These are phyloP conservation scores for Hortiboletus campestris DNA, from an alignment of 768 basidiomycete genomes.

Conservation along the genomic window DNA sequence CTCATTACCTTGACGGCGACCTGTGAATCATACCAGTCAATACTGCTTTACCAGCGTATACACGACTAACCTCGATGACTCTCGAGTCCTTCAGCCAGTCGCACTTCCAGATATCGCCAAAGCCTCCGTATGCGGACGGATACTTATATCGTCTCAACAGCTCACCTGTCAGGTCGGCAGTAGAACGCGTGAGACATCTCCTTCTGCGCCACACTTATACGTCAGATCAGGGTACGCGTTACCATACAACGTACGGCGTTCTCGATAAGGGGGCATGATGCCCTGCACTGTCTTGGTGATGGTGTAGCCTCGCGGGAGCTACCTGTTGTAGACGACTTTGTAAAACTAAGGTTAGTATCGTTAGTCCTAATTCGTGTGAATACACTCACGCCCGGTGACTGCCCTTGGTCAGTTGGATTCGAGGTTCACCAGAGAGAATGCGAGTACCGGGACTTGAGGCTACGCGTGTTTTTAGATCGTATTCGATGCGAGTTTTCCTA, in stretches of 20 bases:
- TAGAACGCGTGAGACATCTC: background rate
- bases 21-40: conserved; percentile 6
- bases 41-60: background rate
- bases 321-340: background rate
- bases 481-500: background rate
- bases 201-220: background rate
- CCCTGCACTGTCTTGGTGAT: background rate
- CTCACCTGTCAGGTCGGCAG: conserved; percentile 11
- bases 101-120: conserved; percentile 25
- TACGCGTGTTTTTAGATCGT: background rate
- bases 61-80: conserved; percentile 17
- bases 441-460: background rate
- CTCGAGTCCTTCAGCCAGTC: conserved; percentile 20
- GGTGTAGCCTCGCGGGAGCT: background rate
- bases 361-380: too few species aligned
- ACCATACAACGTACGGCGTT: conserved; percentile 5
- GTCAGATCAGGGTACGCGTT: background rate
- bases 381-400: conserved; percentile 1
- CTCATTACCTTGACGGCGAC: conserved; percentile 29
- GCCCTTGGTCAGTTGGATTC: background rate
- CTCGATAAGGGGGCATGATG: background rate
- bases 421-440: background rate
- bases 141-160: conserved; percentile 16
- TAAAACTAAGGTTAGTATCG: background rate
- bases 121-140: conserved; percentile 24